Conservation (phyloP, 1,284 basidiomycete species). For the Heterobasidion occidentale region DNA sequence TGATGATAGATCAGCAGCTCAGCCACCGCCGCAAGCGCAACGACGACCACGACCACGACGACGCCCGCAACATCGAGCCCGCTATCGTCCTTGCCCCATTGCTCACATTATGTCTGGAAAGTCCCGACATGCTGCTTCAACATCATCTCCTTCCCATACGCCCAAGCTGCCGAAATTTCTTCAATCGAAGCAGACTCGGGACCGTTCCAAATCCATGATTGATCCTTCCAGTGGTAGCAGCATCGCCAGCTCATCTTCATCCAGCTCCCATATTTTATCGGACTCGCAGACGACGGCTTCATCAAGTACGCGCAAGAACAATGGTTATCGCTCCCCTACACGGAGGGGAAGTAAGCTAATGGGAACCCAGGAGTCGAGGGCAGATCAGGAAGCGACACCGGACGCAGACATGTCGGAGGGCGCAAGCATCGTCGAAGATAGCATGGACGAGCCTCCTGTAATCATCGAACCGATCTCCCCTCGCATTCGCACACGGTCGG, state of each 20-base stretch:
- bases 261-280: neutral
- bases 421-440: constrained; percentile 21
- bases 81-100: neutral
- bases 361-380: constrained; percentile 14
- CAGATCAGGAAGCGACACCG: constrained; percentile 15
- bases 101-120: constrained; percentile 18
- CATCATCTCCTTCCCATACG: constrained; percentile 12
- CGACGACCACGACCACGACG: constrained; percentile 7
- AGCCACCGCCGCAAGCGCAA: neutral
- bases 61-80: constrained; percentile 1
- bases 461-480: constrained; percentile 40
- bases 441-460: constrained; percentile 37
- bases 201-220: constrained; percentile 50
- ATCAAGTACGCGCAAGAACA: neutral
- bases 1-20: too few species aligned
- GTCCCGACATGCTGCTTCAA: constrained; percentile 11
- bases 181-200: constrained; percentile 46
- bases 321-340: constrained; percentile 9
- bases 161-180: constrained; percentile 63
- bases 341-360: constrained; percentile 19
- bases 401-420: constrained; percentile 23
- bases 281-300: neutral
- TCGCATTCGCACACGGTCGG: constrained; percentile 36
- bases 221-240: constrained; percentile 35
- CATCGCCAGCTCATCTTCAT: constrained; percentile 23